A percentile compares a stretch with the other conserved stretches of the same genome.
Evolutionary conservation across 2,329 filamentous ascomycete genomes (phyloP).

Genomic region (Talaromyces verruculosus): DNA sequence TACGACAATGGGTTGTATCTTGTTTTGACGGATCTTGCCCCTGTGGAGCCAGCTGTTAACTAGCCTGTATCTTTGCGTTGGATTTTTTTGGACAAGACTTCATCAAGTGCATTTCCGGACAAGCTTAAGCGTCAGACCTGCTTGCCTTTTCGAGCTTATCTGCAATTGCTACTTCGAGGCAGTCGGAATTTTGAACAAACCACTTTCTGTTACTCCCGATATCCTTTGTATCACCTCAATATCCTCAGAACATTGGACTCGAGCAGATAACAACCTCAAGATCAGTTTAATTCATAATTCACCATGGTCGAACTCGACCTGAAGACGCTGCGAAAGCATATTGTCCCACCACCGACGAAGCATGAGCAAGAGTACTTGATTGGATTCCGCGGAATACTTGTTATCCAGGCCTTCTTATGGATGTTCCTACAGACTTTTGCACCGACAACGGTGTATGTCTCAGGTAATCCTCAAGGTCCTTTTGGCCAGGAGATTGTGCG

Average conservation of each 20-base stretch:
- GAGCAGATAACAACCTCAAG: background rate
- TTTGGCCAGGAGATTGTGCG: conserved; percentile 45
- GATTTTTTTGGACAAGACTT: background rate
- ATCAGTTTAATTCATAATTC: conserved; percentile 11
- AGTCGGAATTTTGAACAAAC: background rate
- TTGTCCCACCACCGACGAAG: conserved; percentile 33
- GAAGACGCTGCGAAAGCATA: conserved; percentile 14
- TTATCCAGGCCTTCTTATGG: conserved; percentile 47
- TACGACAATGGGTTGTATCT: conserved; percentile 1
- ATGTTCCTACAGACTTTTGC: conserved; percentile 49
- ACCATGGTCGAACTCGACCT: conserved; percentile 10
- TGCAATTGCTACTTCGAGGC: background rate
- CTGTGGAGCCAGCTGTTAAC: background rate
- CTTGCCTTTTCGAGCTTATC: conserved; percentile 1
- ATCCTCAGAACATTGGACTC: background rate
- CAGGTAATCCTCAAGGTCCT: conserved; percentile 36
- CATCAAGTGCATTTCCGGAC: background rate
- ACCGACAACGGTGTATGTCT: conserved; percentile 42
- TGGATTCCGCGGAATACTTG: conserved; percentile 34
- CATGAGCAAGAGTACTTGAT: conserved; percentile 32
- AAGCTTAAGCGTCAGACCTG: background rate
- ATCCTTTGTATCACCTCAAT: background rate
- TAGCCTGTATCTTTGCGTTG: background rate
- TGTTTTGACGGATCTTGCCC: background rate
- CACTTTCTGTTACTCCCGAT: background rate